Conservation (phyloP, 1,139 yeast species). For the Yamadazyma buinensis region DNA sequence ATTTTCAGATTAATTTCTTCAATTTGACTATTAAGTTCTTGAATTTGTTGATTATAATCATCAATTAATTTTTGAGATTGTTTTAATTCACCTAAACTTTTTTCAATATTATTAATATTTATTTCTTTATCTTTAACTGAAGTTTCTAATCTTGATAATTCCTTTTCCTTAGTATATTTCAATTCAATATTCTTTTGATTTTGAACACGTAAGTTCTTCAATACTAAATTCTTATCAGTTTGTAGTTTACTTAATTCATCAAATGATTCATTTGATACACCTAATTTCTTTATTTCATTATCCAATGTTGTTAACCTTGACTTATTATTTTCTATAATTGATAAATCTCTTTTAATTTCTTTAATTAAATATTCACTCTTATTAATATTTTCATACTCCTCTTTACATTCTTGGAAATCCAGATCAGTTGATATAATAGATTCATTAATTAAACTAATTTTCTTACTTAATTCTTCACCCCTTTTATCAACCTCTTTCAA, state of each 20-base stretch:
- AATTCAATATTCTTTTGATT: constrained; percentile 43
- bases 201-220: constrained; percentile 44
- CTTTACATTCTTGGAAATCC: constrained; percentile 9
- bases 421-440: constrained; percentile 5
- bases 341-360: constrained; percentile 15
- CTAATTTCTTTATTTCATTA: constrained; percentile 39
- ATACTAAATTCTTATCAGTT: constrained; percentile 34
- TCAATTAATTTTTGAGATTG: constrained; percentile 16
- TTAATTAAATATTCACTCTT: constrained; percentile 8
- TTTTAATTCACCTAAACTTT: constrained; percentile 38
- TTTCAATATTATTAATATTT: constrained; percentile 53
- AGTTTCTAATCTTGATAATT: constrained; percentile 47
- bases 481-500: constrained; percentile 4
- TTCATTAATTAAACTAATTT: constrained; percentile 5
- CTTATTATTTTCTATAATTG: constrained; percentile 9
- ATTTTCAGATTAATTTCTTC: constrained; percentile 15
- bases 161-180: constrained; percentile 48
- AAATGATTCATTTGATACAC: constrained; percentile 35
- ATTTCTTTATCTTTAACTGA: constrained; percentile 56
- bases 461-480: constrained; percentile 7
- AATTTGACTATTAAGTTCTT: constrained; percentile 12
- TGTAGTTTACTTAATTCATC: constrained; percentile 35
- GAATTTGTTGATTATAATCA: constrained; percentile 17
- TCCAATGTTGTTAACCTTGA: constrained; percentile 9
- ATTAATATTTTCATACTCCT: constrained; percentile 11